These are phyloP conservation scores for Jatropha podagrica DNA, from an alignment of 441 rosid genomes.

Conservation along the genomic window DNA sequence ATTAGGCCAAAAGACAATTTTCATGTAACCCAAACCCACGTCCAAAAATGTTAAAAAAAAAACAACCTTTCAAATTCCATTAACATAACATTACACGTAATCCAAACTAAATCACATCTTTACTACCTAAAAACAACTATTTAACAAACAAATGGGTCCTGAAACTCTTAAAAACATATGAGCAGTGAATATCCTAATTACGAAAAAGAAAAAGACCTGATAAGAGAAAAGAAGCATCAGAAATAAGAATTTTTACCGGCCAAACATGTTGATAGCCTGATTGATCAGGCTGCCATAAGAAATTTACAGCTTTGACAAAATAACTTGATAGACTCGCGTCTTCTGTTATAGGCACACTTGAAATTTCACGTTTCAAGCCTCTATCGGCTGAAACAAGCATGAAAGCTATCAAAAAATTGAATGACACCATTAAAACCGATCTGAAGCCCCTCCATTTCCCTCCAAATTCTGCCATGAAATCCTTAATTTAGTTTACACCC, in stretches of 20 bases:
- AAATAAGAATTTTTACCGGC: constrained; percentile 55
- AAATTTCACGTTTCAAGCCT: constrained; percentile 37
- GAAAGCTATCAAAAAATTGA: constrained; percentile 43
- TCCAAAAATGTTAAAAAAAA: not conserved
- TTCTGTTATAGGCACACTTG: constrained; percentile 16
- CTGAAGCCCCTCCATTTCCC: constrained; percentile 41
- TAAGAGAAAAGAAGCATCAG: not conserved
- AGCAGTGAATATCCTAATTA: not conserved
- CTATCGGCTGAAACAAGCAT: constrained; percentile 62
- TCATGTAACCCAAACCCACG: not conserved
- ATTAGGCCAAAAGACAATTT: not conserved
- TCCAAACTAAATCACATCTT: not conserved
- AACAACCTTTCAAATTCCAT: not conserved
- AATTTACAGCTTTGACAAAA: constrained; percentile 41
- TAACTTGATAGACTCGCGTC: constrained; percentile 36
- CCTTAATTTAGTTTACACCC: not conserved
- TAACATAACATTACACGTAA: not conserved
- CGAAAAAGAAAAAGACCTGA: not conserved
- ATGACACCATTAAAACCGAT: constrained; percentile 29
- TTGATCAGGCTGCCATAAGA: constrained; percentile 61
- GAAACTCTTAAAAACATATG: not conserved
- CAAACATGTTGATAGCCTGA: constrained; percentile 71
- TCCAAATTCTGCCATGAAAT: constrained; percentile 34
- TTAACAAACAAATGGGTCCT: not conserved
- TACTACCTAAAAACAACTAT: not conserved